Evolutionary conservation across 495 filamentous ascomycete genomes (phyloP), one percentile per base, ranked within the genome.

Genomic region (Rhizodiscina lignyota): DNA sequence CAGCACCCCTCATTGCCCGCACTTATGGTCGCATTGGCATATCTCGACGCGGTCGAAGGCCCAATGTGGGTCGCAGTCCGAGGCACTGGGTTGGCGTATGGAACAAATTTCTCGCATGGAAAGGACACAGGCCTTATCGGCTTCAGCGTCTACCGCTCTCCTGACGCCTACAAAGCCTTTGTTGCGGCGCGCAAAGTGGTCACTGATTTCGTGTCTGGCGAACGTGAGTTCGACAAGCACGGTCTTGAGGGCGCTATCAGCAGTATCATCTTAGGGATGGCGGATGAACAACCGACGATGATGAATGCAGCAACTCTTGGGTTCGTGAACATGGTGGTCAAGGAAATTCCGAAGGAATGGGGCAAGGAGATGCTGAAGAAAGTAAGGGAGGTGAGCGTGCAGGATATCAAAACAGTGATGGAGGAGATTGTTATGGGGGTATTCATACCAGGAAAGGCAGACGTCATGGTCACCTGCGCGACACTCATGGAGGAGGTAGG

Each of bases 61-160:
- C 91, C 89, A 4, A 69, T 97, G 17, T 96, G 87, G 85, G 74
- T 74, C 40, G 82, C 83, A 2, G 76, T 94, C 34, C 84, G 89
- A 26, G 89, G 89, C 28, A 84, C 76, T 31, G 91, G 89, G 19
- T 67, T 96, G 19, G 89, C 86, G 1, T 99, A 99, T 52, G 83
- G 83, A 12, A 76, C 77, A 6, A 67, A 61, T 42, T 91, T 94
- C 49, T 63, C 58, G 11, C 72, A 74, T 39, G 74, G 81, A 42
- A 59, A 81, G 27, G 80, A 89, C 38, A 73, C 69, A 5, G 87
- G 91, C 19, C 74, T 80, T 35, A 55, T 94, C 32, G 71, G 74
- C 39, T 86, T 85, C 54, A 66, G 68, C 35, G 77, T 96, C 30
- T 93, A 86, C 60, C 74, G 86, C 17, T 87, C 85, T 4, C 87